Evolutionary conservation across 176 grass and related monocot genomes (phyloP), one percentile per base, ranked within the genome.

Genomic region (Pharus latifolius): DNA sequence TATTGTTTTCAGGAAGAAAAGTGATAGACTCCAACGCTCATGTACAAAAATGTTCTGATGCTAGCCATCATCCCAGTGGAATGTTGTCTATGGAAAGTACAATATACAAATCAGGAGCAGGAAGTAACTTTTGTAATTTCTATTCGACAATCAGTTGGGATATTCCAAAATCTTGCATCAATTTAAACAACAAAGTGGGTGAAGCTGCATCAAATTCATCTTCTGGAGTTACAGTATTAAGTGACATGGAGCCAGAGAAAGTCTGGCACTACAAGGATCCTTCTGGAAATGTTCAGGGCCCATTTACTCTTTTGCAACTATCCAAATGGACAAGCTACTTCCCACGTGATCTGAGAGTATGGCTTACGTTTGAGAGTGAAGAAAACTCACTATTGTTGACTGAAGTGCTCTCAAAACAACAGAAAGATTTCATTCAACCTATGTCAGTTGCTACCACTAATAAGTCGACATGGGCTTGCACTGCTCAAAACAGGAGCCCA

Each of bases 181-280:
- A 50, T 48, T 20, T 26, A 65, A 70, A 38, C n/a, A 75, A 35
- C 22, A 47, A 16, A 4, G 62, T 65, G 2, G 62, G 14, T 79
- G 90, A 84, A 86, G 60, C 72, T 64, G 31, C 44, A 27, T 19
- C 72, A 49, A 7, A 65, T 58, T 51, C 82, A 62, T 78, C 48
- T 33, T 75, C 76, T 48, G 76, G 48, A 41, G 37, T 41, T 55
- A 79, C 61, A 55, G 19, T 69, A 60, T 63, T 78, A 66, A 68
- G 74, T 55, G 69, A 60, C 47, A 74, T 27, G 20, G 96, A 90
- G 53, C 85, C 79, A 56, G 96, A 99, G 69, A 99, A 84, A 63
- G 96, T 99, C 27, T 99, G 96, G 96, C 90, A 95, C 60, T 99
- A 99, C 60, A 90, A 88, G 80, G 90, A 99, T 86, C 95, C 95